Evolutionary conservation across 106 monocot genomes (phyloP).

Genomic region (Dendrobium catenatum): DNA sequence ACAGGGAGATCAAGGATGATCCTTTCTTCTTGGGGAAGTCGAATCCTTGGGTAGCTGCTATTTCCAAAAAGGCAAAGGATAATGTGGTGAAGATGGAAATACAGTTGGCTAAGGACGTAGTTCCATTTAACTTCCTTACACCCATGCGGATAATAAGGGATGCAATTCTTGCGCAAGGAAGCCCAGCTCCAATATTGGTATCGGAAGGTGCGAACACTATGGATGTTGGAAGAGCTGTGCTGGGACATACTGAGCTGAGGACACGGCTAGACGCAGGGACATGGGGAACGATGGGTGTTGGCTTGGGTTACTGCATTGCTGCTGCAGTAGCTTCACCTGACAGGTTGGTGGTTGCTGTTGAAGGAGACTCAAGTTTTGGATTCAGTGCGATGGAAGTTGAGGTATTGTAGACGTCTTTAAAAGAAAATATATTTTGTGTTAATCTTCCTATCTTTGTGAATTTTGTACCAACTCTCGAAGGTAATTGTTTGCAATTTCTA

Average conservation of each 20-base stretch:
- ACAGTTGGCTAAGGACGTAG: slow-evolving; percentile 66
- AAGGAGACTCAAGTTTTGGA: slow-evolving; percentile 95
- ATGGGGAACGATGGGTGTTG: slow-evolving; percentile 99
- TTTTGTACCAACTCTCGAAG: not conserved
- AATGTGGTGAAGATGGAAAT: slow-evolving; percentile 80
- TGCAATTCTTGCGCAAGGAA: slow-evolving; percentile 73
- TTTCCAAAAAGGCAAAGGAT: slow-evolving; percentile 72
- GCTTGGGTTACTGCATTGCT: slow-evolving; percentile 95
- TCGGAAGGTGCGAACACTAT: slow-evolving; percentile 98
- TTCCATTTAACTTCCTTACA: slow-evolving; percentile 91
- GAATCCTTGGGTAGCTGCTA: slow-evolving; percentile 86
- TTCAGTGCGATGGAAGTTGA: slow-evolving; percentile 99
- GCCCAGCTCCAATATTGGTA: slow-evolving; percentile 74
- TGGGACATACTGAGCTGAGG: slow-evolving; percentile 90
- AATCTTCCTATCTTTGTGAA: not conserved
- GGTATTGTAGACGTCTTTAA: slow-evolving; percentile 30
- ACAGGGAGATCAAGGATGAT: slow-evolving; percentile 72
- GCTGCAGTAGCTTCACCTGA: slow-evolving; percentile 76
- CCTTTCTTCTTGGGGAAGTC: slow-evolving; percentile 82
- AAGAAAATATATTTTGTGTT: not conserved
- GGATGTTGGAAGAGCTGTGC: slow-evolving; percentile 89
- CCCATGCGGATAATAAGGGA: slow-evolving; percentile 94
- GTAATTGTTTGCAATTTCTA: not conserved
- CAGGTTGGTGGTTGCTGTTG: slow-evolving; percentile 88
- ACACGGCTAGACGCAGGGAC: slow-evolving; percentile 98